phyloP scores from a whole-genome alignment of 1,284 basidiomycete species.

The Hortiboletus rubellus region DNA sequence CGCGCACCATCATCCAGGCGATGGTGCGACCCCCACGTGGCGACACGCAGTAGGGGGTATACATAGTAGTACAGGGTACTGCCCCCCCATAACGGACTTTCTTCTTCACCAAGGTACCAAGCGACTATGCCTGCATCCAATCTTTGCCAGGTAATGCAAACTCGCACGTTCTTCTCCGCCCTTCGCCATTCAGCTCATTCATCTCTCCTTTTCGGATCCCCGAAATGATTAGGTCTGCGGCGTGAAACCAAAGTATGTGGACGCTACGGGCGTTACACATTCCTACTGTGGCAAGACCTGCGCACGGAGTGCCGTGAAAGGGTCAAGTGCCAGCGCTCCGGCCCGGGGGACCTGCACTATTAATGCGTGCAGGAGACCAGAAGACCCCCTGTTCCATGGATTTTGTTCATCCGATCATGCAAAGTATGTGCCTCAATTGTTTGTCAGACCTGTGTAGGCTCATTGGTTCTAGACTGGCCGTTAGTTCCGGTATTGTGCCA shows the following conservation, averaged over 20 bases:
- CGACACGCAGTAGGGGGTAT: constrained; percentile 15
- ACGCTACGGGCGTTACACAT: constrained; percentile 53
- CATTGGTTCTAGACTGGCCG: constrained; percentile 45
- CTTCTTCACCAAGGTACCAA: constrained; percentile 1
- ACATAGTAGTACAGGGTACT: constrained; percentile 17
- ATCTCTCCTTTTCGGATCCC: background rate
- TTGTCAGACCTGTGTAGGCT: constrained; percentile 10
- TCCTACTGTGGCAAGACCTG: constrained; percentile 62
- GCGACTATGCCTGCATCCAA: constrained; percentile 21
- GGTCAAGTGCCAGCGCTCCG: constrained; percentile 14
- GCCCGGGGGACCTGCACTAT: constrained; percentile 39
- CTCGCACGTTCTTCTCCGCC: constrained; percentile 18
- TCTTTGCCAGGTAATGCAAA: constrained; percentile 27
- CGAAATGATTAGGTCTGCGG: constrained; percentile 49
- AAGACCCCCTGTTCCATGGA: constrained; percentile 46
- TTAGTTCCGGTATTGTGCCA: constrained; percentile 44
- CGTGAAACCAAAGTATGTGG: constrained; percentile 56
- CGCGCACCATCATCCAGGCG: constrained; percentile 10
- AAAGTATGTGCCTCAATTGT: constrained; percentile 38
- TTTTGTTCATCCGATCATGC: constrained; percentile 61
- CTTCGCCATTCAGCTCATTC: constrained; percentile 10
- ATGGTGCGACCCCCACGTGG: constrained; percentile 31
- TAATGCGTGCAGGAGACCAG: constrained; percentile 49
- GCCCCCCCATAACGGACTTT: background rate
- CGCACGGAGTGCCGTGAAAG: constrained; percentile 42